Percentiles rank a stretch among this genome's conserved stretches.
These are phyloP conservation scores for Botrytis hyacinthi DNA, from an alignment of 2,329 filamentous ascomycete genomes.

Conservation along the genomic window DNA sequence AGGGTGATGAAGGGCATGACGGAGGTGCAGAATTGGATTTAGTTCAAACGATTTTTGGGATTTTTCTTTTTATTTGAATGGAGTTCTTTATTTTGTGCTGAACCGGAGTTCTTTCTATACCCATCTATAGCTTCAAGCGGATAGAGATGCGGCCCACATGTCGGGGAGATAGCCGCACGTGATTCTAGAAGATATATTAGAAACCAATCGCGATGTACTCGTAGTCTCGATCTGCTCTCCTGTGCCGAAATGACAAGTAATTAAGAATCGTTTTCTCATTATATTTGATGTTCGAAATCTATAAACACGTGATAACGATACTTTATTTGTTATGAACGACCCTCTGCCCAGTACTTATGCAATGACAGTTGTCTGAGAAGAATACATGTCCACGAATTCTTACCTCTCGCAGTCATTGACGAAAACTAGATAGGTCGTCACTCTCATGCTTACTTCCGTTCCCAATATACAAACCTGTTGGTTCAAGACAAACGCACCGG, in stretches of 20 bases:
- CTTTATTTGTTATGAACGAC: too few species aligned
- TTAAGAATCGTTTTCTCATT: not conserved
- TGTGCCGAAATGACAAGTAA: too few species aligned
- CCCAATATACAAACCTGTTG: not conserved
- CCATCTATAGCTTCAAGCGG: not conserved
- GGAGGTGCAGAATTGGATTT: not conserved
- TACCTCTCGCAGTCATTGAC: not conserved
- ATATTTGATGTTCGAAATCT: too few species aligned
- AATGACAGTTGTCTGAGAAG: not conserved
- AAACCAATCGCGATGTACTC: not conserved
- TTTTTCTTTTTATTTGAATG: not conserved
- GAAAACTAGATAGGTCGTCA: not conserved
- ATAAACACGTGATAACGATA: too few species aligned
- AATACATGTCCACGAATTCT: not conserved
- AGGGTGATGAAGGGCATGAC: conserved; percentile 7
- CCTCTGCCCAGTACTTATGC: not conserved
- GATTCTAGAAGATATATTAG: not conserved
- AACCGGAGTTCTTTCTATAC: not conserved
- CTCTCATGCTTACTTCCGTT: not conserved
- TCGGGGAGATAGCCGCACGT: not conserved
- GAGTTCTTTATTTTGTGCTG: not conserved
- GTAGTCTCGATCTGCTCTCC: not conserved
- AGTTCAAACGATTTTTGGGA: not conserved
- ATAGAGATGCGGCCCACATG: not conserved
- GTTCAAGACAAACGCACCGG: not conserved